These are phyloP conservation scores for Anthracocystis panici-leucophaei DNA, from an alignment of 1,284 basidiomycete species.

Conservation along the genomic window DNA sequence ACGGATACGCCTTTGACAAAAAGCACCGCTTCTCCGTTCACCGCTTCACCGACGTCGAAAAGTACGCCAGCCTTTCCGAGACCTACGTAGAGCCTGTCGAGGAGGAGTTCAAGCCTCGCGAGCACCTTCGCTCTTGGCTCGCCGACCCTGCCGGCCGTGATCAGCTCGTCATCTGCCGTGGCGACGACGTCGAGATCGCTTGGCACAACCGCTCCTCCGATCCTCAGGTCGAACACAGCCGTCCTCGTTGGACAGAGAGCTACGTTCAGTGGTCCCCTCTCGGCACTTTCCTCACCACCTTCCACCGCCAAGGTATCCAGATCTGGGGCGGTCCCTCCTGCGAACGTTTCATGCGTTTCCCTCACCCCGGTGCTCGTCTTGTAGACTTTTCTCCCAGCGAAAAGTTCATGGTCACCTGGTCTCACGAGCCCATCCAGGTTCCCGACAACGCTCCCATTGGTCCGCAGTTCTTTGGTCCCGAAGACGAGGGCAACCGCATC, in stretches of 20 bases:
- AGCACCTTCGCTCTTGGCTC: conserved; percentile 95
- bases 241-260: conserved; percentile 92
- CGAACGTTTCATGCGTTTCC: conserved; percentile 87
- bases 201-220: conserved; percentile 95
- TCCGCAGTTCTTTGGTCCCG: conserved; percentile 81
- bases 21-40: conserved; percentile 91
- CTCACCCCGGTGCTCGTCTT: conserved; percentile 93
- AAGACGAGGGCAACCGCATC: conserved; percentile 96
- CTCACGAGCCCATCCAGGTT: conserved; percentile 90
- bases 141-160: conserved; percentile 92
- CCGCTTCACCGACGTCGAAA: conserved; percentile 92
- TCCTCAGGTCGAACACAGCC: conserved; percentile 80
- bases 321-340: conserved; percentile 94
- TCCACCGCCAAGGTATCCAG: conserved; percentile 94
- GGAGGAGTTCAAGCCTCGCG: conserved; percentile 88
- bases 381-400: conserved; percentile 99
- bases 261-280: conserved; percentile 98
- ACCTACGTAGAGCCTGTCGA: conserved; percentile 82
- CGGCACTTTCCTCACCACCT: conserved; percentile 91
- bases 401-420: conserved; percentile 97
- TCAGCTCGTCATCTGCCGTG: conserved; percentile 93
- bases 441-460: conserved; percentile 78
- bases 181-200: conserved; percentile 88
- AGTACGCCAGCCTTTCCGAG: conserved; percentile 83
- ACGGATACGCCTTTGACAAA: conserved; percentile 90